A percentile compares a stretch with the other conserved stretches of the same genome.
Conservation (phyloP, 306 rosid genomes). For the Neltuma alba region DNA sequence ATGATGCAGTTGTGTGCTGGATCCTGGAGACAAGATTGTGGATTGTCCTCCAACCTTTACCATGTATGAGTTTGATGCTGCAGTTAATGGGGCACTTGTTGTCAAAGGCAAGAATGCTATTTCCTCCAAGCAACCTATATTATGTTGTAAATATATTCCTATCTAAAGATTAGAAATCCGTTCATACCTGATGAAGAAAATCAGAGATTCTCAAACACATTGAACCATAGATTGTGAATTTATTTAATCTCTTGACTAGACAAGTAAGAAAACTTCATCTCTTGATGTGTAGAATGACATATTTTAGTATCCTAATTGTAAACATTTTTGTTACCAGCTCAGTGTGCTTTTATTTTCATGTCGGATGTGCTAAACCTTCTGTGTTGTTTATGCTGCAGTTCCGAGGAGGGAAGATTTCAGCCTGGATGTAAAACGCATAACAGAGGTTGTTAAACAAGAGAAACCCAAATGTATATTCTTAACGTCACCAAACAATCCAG, state of each 20-base stretch:
- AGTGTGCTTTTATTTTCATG: slow-evolving; percentile 34
- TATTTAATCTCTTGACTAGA: not conserved
- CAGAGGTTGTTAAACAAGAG: slow-evolving; percentile 64
- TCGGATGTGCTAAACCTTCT: slow-evolving; percentile 31
- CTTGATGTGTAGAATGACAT: not conserved
- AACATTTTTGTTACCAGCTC: slow-evolving; percentile 20
- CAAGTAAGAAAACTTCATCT: not conserved
- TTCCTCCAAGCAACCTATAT: not conserved
- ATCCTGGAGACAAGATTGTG: slow-evolving; percentile 92
- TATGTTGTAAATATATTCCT: not conserved
- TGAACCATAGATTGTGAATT: slow-evolving; percentile 9
- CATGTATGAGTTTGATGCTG: slow-evolving; percentile 98
- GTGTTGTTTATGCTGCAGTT: slow-evolving; percentile 55
- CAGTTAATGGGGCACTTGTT: slow-evolving; percentile 83
- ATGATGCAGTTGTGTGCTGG: slow-evolving; percentile 82
- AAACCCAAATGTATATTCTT: slow-evolving; percentile 97
- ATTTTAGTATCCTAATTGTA: slow-evolving; percentile 5
- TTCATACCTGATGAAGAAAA: slow-evolving; percentile 1
- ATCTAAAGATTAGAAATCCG: not conserved
- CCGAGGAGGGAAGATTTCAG: slow-evolving; percentile 86
- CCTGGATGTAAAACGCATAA: slow-evolving; percentile 74
- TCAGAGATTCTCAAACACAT: slow-evolving; percentile 2
- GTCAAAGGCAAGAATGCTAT: slow-evolving; percentile 62
- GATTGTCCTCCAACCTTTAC: slow-evolving; percentile 98
- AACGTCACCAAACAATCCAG: slow-evolving; percentile 98